Base-by-base conservation (phyloP, 208 protist species). In the Acanthamoeba healyi region DNA sequence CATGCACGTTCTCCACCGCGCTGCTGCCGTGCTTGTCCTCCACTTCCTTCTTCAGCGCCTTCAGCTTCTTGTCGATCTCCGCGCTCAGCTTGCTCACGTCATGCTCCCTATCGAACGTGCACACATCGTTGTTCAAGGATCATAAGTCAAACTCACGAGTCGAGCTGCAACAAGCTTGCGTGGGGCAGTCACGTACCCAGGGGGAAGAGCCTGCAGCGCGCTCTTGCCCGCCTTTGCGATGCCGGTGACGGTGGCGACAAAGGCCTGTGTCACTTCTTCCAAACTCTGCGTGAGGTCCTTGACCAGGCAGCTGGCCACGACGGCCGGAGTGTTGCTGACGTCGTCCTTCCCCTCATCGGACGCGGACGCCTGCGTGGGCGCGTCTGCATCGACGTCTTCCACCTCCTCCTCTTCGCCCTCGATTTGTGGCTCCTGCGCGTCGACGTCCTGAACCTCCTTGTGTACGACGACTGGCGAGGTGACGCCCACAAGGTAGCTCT, bases 401-500 rank as follows among this genome's bases (percentile, higher is more conserved):
- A 4, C 70, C 9, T 26, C 70, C 14, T 40, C 29, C 14, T n/a
- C n/a, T n/a, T n/a, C 36, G 38, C 24, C 70, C 22, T 81, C 70
- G 40, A 34, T 17, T 17, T 15, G 17, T 34, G 22, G 70, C 65
- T 61, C 54, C 7, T 29, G 22, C 9, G 15, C 1, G 54, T 61
- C 54, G n/a, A n/a, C n/a, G n/a, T n/a, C n/a, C n/a, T n/a, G n/a
- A n/a, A n/a, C n/a, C 54, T 61, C 24, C 61, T 12, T 36, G 61
- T 81, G 70, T 0, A 46, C 36, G 24, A 46, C 70, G 17, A 81
- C 38, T 4, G 70, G 70, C 70, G 70, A 40, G 6, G 70, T 81
- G 38, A 81, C 70, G 15, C 70, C 70, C 24, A 81, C 70, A 0
- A 81, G 70, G 24, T 81, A 81, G 70, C 70, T 81, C 70, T 81